Evolutionary conservation across 108 stramenopile genomes (phyloP).

Genomic region (Nitzschia putrida): DNA sequence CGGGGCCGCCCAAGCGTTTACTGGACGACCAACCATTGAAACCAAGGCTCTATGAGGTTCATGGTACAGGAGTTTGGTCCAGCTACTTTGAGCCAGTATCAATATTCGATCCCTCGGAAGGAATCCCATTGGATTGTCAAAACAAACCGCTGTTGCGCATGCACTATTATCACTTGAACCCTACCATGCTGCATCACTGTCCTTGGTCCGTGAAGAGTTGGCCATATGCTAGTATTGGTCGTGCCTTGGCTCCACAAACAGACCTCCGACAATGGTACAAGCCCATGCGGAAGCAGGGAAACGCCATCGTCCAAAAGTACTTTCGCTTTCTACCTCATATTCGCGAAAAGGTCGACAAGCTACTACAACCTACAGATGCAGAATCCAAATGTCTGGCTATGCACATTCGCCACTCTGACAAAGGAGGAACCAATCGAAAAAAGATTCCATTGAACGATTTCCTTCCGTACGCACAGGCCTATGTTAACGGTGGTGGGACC

Average conservation of each 20-base stretch:
- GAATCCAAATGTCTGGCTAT: constrained; percentile 33
- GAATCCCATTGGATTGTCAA: constrained; percentile 18
- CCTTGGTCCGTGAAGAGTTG: constrained; percentile 44
- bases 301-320: constrained; percentile 28
- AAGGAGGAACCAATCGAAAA: constrained; percentile 35
- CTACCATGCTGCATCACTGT: constrained; percentile 21
- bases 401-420: constrained; percentile 52
- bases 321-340: constrained; percentile 37
- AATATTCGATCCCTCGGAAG: constrained; percentile 23
- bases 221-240: constrained; percentile 40
- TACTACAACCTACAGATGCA: not conserved
- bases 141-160: constrained; percentile 39
- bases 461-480: constrained; percentile 35
- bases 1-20: not conserved
- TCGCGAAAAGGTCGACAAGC: constrained; percentile 11
- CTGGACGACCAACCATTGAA: not conserved
- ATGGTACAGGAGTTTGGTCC: constrained; percentile 48
- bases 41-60: not conserved
- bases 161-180: constrained; percentile 11
- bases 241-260: constrained; percentile 14
- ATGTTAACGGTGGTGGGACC: constrained; percentile 39
- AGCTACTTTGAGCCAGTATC: constrained; percentile 47
- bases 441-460: constrained; percentile 31
- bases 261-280: constrained; percentile 23
- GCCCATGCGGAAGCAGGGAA: constrained; percentile 28